These are phyloP conservation scores for Epichloe glyceriae DNA, from an alignment of 2,329 filamentous ascomycete species.

Conservation along the genomic window DNA sequence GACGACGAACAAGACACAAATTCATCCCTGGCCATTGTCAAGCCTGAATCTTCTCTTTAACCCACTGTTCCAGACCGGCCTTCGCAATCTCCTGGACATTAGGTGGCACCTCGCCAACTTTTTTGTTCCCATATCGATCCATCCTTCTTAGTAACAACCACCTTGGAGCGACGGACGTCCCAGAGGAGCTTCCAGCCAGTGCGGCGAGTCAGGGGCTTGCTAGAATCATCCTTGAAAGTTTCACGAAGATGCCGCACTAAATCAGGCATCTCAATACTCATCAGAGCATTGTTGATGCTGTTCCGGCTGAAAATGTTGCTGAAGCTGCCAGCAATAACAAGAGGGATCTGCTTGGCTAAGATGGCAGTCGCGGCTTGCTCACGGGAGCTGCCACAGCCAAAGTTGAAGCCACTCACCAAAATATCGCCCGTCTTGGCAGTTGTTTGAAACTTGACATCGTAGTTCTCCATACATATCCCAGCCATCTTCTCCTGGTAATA, in stretches of 20 bases:
- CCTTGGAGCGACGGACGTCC: conserved; percentile 8
- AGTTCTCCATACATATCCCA: conserved; percentile 86
- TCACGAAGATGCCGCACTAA: conserved; percentile 54
- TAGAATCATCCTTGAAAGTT: conserved; percentile 32
- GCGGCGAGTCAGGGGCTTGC: conserved; percentile 1
- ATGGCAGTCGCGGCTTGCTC: conserved; percentile 83
- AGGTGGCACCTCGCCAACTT: conserved; percentile 13
- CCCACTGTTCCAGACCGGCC: conserved; percentile 11
- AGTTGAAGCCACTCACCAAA: conserved; percentile 77
- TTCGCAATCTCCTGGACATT: conserved; percentile 15
- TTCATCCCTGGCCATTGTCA: too few relatives aligned
- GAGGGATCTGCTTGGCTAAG: conserved; percentile 64
- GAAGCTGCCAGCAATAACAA: conserved; percentile 71
- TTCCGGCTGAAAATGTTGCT: conserved; percentile 73
- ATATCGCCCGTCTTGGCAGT: conserved; percentile 61
- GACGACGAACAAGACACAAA: too few relatives aligned
- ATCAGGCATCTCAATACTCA: conserved; percentile 57
- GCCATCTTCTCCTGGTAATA: conserved; percentile 71
- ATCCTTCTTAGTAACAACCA: conserved; percentile 10
- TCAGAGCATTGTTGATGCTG: conserved; percentile 66
- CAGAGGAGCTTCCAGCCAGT: conserved; percentile 9
- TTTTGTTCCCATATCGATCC: conserved; percentile 13
- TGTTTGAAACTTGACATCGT: conserved; percentile 57
- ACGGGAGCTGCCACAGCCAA: conserved; percentile 58
- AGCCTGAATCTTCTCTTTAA: conserved; percentile 8